Evolutionary conservation across 2,329 filamentous ascomycete genomes (phyloP).

Genomic region (Leptographium flavum): DNA sequence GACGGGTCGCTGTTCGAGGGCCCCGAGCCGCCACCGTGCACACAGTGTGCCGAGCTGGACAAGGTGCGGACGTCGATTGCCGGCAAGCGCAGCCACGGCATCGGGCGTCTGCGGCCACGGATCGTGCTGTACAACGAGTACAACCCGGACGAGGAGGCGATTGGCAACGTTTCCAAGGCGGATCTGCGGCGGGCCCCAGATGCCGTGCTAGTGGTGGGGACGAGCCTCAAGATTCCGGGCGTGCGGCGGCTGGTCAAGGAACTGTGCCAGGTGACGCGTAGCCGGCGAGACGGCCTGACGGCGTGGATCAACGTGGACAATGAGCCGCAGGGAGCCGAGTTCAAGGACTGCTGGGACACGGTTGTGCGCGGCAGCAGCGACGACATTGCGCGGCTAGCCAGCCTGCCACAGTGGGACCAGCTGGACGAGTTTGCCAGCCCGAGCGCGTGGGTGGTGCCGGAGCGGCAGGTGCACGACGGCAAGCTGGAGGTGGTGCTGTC

Average conservation of each 20-base stretch:
- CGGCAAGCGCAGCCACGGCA: slow-evolving; percentile 84
- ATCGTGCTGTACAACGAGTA: slow-evolving; percentile 97
- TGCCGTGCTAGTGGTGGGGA: slow-evolving; percentile 87
- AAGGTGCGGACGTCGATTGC: slow-evolving; percentile 58
- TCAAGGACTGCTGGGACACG: slow-evolving; percentile 88
- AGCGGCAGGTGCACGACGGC: no score
- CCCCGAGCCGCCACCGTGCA: slow-evolving; percentile 68
- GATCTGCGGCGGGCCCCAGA: slow-evolving; percentile 80
- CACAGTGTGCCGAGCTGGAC: slow-evolving; percentile 60
- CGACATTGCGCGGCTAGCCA: slow-evolving; percentile 62
- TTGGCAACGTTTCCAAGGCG: slow-evolving; percentile 75
- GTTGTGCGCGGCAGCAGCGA: slow-evolving; percentile 81
- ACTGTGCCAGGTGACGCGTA: slow-evolving; percentile 75
- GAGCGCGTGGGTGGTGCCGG: slow-evolving; percentile 20
- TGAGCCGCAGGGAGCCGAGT: slow-evolving; percentile 66
- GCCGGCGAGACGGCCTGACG: slow-evolving; percentile 68
- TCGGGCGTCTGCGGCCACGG: slow-evolving; percentile 75
- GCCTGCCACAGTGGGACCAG: slow-evolving; percentile 45
- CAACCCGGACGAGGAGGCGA: slow-evolving; percentile 92
- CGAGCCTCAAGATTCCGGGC: slow-evolving; percentile 87
- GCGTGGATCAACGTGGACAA: slow-evolving; percentile 91
- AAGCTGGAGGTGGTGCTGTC: slow-evolving; percentile 28
- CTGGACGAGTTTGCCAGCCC: slow-evolving; percentile 34
- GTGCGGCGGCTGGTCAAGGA: slow-evolving; percentile 81
- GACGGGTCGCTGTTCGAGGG: slow-evolving; percentile 70